Conservation (phyloP, 345 rosid species). For the Kernera saxatilis region DNA sequence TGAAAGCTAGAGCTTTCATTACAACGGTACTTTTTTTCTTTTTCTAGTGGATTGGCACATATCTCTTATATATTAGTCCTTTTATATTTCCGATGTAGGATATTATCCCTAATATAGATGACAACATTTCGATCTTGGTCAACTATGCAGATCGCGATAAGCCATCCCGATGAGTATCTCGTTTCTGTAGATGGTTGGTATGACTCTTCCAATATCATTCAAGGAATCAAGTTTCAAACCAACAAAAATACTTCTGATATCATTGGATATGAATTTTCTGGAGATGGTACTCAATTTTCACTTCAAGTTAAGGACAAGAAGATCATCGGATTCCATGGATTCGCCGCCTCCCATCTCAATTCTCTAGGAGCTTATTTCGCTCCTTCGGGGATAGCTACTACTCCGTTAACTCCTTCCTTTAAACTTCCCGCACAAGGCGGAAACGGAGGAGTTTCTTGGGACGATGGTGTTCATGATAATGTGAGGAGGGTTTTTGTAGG, state of each 20-base stretch:
- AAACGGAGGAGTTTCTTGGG: conserved; percentile 30
- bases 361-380: conserved; percentile 28
- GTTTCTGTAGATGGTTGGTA: conserved; percentile 5
- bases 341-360: conserved; percentile 6
- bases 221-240: conserved; percentile 16
- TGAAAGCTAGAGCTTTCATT: not conserved
- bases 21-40: not conserved
- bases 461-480: conserved; percentile 29
- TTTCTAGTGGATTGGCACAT: no score
- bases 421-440: conserved; percentile 26
- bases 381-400: conserved; percentile 1
- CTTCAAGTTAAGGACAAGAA: conserved; percentile 16
- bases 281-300: conserved; percentile 10
- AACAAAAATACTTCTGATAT: conserved; percentile 5
- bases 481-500: conserved; percentile 26
- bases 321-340: conserved; percentile 34
- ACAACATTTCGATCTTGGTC: not conserved
- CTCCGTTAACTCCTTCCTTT: conserved; percentile 8
- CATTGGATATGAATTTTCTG: not conserved
- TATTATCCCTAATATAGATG: no score
- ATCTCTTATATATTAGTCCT: no score
- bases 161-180: conserved; percentile 9
- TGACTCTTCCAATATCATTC: not conserved
- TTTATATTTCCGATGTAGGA: no score
- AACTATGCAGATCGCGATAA: conserved; percentile 6